phyloP scores from a whole-genome alignment of 2,329 filamentous ascomycete species.

The Diaporthe sp. region DNA sequence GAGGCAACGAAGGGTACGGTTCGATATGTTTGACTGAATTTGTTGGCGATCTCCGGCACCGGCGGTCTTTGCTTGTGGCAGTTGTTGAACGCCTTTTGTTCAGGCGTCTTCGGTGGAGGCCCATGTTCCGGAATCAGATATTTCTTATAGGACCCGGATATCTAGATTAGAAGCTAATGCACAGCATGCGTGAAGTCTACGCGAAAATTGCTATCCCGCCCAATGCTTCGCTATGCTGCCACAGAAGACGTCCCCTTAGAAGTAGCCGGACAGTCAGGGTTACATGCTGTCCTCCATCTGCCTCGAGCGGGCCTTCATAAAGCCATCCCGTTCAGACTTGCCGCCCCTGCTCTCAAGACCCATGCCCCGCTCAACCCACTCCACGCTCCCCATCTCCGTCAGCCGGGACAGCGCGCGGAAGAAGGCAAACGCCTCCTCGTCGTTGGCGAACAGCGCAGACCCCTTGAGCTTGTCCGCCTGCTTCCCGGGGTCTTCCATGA shows the following conservation, averaged over 20 bases:
- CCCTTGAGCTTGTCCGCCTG: slow-evolving; percentile 87
- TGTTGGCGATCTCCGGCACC: not conserved
- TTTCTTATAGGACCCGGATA: not conserved
- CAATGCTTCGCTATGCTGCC: slow-evolving; percentile 30
- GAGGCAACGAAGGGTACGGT: not conserved
- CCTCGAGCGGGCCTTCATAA: slow-evolving; percentile 72
- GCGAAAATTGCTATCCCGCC: not conserved
- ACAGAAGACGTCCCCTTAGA: not conserved
- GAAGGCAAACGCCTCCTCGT: slow-evolving; percentile 97
- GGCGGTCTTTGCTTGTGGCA: not conserved
- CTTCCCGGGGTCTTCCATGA: slow-evolving; percentile 90
- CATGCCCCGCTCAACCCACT: slow-evolving; percentile 91
- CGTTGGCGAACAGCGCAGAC: slow-evolving; percentile 88
- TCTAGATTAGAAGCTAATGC: not conserved
- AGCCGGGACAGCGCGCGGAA: slow-evolving; percentile 86
- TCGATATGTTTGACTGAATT: not conserved
- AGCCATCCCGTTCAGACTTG: slow-evolving; percentile 72
- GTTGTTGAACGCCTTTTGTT: not conserved
- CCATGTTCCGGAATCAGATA: not conserved
- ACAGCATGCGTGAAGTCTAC: not conserved
- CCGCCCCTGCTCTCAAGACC: slow-evolving; percentile 73
- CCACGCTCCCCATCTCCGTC: slow-evolving; percentile 90
- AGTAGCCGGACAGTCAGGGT: slow-evolving; percentile 29
- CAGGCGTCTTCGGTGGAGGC: not conserved
- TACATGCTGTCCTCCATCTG: slow-evolving; percentile 77